A percentile compares a stretch with the other conserved stretches of the same genome.
Conservation (phyloP, 2,329 filamentous ascomycete genomes). For the Mollisia scopiformis region DNA sequence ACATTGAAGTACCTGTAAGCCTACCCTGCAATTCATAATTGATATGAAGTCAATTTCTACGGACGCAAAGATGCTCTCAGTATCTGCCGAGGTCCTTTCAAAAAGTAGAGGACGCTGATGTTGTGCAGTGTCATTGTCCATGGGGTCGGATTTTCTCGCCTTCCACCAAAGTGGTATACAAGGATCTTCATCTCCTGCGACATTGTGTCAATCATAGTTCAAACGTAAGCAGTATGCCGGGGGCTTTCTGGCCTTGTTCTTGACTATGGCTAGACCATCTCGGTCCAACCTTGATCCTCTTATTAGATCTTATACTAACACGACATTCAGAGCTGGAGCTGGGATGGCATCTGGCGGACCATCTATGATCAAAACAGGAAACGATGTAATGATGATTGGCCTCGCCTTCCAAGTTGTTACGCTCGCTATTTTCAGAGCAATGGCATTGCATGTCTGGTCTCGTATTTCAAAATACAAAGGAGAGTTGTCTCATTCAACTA, state of each 20-base stretch:
- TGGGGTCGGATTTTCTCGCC: constrained; percentile 51
- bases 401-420: constrained; percentile 40
- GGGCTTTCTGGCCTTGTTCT: not conserved
- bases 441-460: constrained; percentile 21
- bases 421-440: constrained; percentile 37
- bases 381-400: constrained; percentile 41
- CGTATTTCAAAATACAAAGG: constrained; percentile 12
- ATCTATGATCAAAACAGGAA: constrained; percentile 40
- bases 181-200: constrained; percentile 63
- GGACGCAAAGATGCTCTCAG: no score
- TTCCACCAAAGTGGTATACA: constrained; percentile 54
- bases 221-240: constrained; percentile 13
- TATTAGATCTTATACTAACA: constrained; percentile 53
- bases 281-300: constrained; percentile 37
- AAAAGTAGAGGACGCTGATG: no score
- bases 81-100: no score
- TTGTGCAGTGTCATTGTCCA: constrained; percentile 45
- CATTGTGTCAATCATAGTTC: constrained; percentile 50
- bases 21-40: not conserved
- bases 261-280: not conserved
- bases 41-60: no score
- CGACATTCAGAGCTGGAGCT: constrained; percentile 57
- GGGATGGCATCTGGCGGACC: constrained; percentile 52
- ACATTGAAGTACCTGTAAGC: constrained; percentile 58
- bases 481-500: constrained; percentile 10